Evolutionary conservation across 257 asterid species (phyloP), one percentile per base, ranked within the genome.

Genomic region (Nemophila menziesii): DNA sequence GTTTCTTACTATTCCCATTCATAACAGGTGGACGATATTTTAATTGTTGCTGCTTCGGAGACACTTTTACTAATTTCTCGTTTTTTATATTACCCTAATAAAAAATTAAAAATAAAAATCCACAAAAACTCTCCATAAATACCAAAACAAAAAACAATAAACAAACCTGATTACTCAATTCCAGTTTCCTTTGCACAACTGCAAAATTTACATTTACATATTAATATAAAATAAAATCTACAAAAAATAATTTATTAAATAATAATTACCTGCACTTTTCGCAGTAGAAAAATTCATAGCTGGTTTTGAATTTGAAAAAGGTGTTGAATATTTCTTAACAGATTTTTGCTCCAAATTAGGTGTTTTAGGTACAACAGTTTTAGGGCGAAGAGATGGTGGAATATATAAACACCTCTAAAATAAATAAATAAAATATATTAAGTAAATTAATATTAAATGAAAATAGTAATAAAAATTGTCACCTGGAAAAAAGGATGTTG

Each of bases 401-500:
- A 84, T 73, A 51, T 76, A 78, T 58, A 55, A 72, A 74, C 94
- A 85, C 37, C 79, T 78, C 96, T 89, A 87, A 54, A 34, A 55
- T 34, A 63, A 44, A 41, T 52, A 39, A 43, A 27, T 33, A 29
- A 11, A 33, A 16, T 19, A 16, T 27, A 15, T 14, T 9, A 48
- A 15, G 29, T 8, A 15, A n/a, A 16, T 2, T 15, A 27, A 17
- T 15, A 19, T 42, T 38, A 23, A 10, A 13, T 18, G 34, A 4
- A n/a, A 16, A n/a, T 1, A 2, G 20, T n/a, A 15, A 19, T 20
- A 40, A 22, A 21, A 33, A 21, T 4, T 0, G 22, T 13, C 38
- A 84, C 98, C 94, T 80, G 79, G 67, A 84, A 84, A 71, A 80
- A 89, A 46, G 94, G 94, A 60, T 89, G 96, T 53, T 89, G 98